Conservation (phyloP, 1,139 yeast genomes). For the Blastobotrys buckinghamii region DNA sequence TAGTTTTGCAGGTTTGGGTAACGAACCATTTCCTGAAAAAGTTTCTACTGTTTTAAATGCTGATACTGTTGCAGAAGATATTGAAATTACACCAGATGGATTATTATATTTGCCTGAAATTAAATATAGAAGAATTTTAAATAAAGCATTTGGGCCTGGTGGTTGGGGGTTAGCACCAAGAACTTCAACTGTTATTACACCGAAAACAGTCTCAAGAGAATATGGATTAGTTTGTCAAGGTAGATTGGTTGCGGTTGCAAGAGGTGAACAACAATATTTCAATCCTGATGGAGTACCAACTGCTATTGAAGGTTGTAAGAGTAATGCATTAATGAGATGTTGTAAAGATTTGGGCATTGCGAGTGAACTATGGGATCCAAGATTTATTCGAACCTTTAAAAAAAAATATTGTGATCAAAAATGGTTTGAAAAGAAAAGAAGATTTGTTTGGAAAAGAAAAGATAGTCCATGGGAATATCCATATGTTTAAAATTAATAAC, state of each 20-base stretch:
- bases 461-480: conserved; percentile 73
- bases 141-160: conserved; percentile 94
- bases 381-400: conserved; percentile 77
- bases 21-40: conserved; percentile 60
- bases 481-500: conserved; percentile 40
- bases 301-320: conserved; percentile 95
- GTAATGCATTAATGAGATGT: conserved; percentile 95
- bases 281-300: conserved; percentile 85
- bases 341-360: conserved; percentile 97
- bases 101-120: conserved; percentile 87
- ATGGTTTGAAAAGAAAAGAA: conserved; percentile 83
- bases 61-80: conserved; percentile 58
- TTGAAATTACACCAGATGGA: conserved; percentile 96
- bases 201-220: conserved; percentile 68
- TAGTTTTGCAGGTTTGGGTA: conserved; percentile 58
- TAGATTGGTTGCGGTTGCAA: conserved; percentile 79
- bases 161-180: conserved; percentile 99
- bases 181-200: conserved; percentile 71
- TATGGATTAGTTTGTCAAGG: conserved; percentile 87
- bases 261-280: conserved; percentile 95
- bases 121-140: conserved; percentile 82
- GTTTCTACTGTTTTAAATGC: conserved; percentile 55
- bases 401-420: conserved; percentile 70
- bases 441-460: conserved; percentile 72
- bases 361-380: conserved; percentile 95